phyloP scores from a whole-genome alignment of 2,329 filamentous ascomycete species.

The Neonectria ditissima region DNA sequence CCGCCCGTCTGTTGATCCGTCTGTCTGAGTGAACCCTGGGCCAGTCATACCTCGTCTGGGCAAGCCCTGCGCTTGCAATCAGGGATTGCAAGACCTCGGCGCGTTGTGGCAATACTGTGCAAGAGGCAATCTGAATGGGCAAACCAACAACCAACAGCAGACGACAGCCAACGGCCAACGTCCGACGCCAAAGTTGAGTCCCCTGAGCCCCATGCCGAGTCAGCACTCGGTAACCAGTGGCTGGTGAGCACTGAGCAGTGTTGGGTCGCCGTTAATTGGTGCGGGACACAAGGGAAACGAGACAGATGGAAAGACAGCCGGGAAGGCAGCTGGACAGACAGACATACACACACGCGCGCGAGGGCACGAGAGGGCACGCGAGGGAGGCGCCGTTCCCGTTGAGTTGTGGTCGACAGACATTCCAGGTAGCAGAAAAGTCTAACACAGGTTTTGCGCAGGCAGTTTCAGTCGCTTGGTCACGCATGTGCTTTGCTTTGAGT shows the following conservation, averaged over 20 bases:
- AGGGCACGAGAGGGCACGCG: constrained; percentile 10
- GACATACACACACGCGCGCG: constrained; percentile 15
- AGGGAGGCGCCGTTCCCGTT: constrained; percentile 41
- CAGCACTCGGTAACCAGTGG: background rate
- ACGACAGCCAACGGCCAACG: constrained; percentile 10
- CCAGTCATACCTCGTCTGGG: constrained; percentile 7
- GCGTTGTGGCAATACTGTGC: constrained; percentile 5
- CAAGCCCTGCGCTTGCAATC: constrained; percentile 5
- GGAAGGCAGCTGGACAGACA: constrained; percentile 14
- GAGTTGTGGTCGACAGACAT: constrained; percentile 33
- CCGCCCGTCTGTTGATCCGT: constrained; percentile 1
- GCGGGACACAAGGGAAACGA: background rate
- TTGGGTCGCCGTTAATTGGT: background rate
- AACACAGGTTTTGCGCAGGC: constrained; percentile 31
- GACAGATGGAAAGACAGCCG: background rate
- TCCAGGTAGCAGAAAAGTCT: constrained; percentile 33
- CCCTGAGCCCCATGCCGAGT: background rate
- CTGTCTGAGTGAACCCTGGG: constrained; percentile 1
- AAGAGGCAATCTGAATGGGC: constrained; percentile 12
- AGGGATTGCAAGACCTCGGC: constrained; percentile 1
- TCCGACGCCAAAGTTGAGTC: background rate
- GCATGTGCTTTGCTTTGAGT: constrained; percentile 5
- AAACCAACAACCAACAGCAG: constrained; percentile 10
- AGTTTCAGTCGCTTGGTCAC: constrained; percentile 20
- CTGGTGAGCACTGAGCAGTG: background rate